Conservation (phyloP, 2,329 filamentous ascomycete species). For the Venturia asperata region DNA sequence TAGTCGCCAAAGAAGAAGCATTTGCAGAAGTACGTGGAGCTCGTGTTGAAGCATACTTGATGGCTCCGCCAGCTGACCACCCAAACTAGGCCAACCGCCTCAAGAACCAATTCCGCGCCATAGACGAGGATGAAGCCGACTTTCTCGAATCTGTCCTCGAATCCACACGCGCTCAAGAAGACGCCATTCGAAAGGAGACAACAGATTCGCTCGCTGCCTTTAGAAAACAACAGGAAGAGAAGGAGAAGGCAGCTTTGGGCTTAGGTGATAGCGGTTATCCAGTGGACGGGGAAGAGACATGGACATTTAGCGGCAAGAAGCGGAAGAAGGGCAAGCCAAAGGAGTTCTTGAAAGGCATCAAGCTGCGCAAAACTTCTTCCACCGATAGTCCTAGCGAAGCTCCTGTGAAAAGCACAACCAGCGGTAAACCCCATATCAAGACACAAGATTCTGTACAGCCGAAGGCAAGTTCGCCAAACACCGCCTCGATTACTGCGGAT, state of each 20-base stretch:
- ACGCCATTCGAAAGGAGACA: constrained; percentile 51
- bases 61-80: not conserved
- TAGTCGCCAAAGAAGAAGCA: constrained; percentile 72
- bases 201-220: constrained; percentile 53
- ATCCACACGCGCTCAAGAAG: constrained; percentile 50
- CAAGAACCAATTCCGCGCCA: constrained; percentile 67
- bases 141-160: constrained; percentile 59
- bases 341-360: constrained; percentile 37
- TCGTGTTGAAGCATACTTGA: constrained; percentile 2
- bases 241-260: constrained; percentile 38
- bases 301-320: constrained; percentile 45
- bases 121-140: constrained; percentile 73
- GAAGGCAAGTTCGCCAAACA: constrained; percentile 21
- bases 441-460: constrained; percentile 1
- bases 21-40: constrained; percentile 57
- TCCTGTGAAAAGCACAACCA: constrained; percentile 8
- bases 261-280: not conserved
- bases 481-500: constrained; percentile 22
- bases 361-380: constrained; percentile 36
- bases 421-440: not conserved
- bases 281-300: constrained; percentile 39
- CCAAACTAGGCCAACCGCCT: constrained; percentile 46
- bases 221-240: constrained; percentile 52
- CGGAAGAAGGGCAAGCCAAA: constrained; percentile 42
- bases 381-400: constrained; percentile 21